A percentile compares a stretch with the other conserved stretches of the same genome.
Conservation (phyloP, 805 yeast genomes). For the Suhomyces xylopsoci region DNA sequence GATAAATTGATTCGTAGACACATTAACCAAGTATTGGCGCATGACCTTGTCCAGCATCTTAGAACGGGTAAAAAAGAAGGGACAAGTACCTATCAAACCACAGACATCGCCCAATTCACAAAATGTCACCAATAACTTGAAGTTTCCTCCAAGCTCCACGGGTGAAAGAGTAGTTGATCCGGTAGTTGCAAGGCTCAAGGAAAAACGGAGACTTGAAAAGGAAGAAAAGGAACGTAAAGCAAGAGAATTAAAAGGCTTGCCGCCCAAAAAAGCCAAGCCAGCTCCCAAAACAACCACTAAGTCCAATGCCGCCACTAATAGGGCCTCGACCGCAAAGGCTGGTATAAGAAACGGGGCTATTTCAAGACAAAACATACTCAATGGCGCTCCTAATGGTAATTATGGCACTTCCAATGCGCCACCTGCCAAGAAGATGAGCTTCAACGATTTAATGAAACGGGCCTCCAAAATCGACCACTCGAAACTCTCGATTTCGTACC, state of each 20-base stretch:
- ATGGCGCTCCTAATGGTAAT: neutral
- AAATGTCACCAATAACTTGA: neutral
- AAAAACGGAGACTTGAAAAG: conserved; percentile 56
- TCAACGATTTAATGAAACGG: conserved; percentile 65
- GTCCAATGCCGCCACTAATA: neutral
- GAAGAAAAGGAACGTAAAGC: conserved; percentile 38
- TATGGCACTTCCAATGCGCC: conserved; percentile 5
- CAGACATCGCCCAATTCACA: neutral
- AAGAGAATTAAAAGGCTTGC: conserved; percentile 31
- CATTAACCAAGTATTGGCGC: neutral
- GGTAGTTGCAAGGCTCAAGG: conserved; percentile 67
- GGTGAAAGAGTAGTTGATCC: conserved; percentile 46
- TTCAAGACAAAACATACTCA: neutral
- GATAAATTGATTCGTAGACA: neutral
- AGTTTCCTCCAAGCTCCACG: neutral
- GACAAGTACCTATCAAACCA: conserved; percentile 15
- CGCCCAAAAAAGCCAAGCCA: conserved; percentile 21
- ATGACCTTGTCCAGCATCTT: conserved; percentile 33
- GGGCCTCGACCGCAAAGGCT: neutral
- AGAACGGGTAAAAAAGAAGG: conserved; percentile 30
- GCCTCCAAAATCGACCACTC: conserved; percentile 57
- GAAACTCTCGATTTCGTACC: conserved; percentile 34
- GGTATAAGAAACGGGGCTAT: neutral
- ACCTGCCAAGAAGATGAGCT: conserved; percentile 47
- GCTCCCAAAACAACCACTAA: neutral